Conservation (phyloP, 202 grass and related monocot genomes). For the Miscanthus sacchariflorus region DNA sequence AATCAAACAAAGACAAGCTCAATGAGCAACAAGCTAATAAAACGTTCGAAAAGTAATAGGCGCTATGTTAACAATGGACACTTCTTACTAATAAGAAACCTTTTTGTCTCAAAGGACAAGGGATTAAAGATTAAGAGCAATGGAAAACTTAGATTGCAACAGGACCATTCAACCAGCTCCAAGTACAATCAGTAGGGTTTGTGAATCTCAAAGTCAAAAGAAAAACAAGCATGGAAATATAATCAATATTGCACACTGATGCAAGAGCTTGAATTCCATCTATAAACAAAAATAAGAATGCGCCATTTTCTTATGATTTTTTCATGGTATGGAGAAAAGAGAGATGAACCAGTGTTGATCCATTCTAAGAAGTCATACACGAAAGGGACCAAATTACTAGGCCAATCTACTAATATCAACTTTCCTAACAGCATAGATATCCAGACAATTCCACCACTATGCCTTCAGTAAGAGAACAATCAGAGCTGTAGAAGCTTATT, state of each 20-base stretch:
- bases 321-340: neutral
- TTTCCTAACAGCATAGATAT: conserved; percentile 37
- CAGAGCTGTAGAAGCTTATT: neutral
- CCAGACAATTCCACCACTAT: conserved; percentile 4
- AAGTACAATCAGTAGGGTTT: conserved; percentile 13
- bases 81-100: conserved; percentile 11
- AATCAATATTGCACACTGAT: conserved; percentile 9
- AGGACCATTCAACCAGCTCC: conserved; percentile 6
- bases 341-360: conserved; percentile 9
- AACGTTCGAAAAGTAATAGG: conserved; percentile 27
- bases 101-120: conserved; percentile 12
- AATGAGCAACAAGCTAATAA: conserved; percentile 12
- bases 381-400: neutral
- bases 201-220: neutral
- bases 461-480: conserved; percentile 10
- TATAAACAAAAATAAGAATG: conserved; percentile 13
- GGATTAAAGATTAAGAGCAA: conserved; percentile 32
- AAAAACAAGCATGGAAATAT: conserved; percentile 2
- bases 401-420: conserved; percentile 7
- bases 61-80: neutral
- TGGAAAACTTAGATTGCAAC: conserved; percentile 5
- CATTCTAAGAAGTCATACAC: conserved; percentile 28
- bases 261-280: neutral
- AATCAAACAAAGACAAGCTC: conserved; percentile 27
- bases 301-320: neutral